Base-by-base conservation (phyloP, 2,329 filamentous ascomycete genomes). In the Pochonia chlamydosporia region DNA sequence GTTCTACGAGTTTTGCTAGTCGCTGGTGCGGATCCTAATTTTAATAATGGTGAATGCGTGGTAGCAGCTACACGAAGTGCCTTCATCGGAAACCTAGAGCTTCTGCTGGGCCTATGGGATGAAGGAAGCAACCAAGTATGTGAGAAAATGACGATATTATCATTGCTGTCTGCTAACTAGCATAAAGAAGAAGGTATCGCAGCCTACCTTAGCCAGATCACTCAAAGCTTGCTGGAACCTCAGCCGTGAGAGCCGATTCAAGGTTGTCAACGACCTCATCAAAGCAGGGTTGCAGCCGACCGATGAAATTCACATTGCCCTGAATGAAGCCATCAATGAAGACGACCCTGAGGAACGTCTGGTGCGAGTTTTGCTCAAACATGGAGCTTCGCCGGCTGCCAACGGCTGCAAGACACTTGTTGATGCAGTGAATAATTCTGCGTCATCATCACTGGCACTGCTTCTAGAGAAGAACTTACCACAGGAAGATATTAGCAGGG, bases 211-310 rank as follows among this genome's bases (percentile, higher is more conserved):
- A 43, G 64, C 70, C 3, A 65, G 70, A 8, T 72, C 76, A 0
- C 63, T 82, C n/a, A 74, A 79, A 53, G 73, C 76, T 1, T 74
- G 70, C 49, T 78, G 75, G 72, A 72, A 69, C 36, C 61, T 81
- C 10, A 70, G 66, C 40, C 66, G 66, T 20, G 74, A 75, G 16
- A 71, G 65, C 7, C 67, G 78, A 20, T 72, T 73, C 48, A 66
- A 67, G 6, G 64, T 80, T 13, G 63, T 78, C 24, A 58, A 66
- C 13, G 73, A 74, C 65, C 63, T 82, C 4, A 73, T 81, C 48
- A 66, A 69, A 20, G 77, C 75, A 1, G 76, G 75, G 0, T 63
- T 79, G 42, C 61, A 68, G 0, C 63, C 67, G 1, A 69, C 67
- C 0, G 73, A 74, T n/a, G 72, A 78, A 14, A 58, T 81, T 0